phyloP scores from a whole-genome alignment of 306 rosid genomes.

The Clitoria ternatea region DNA sequence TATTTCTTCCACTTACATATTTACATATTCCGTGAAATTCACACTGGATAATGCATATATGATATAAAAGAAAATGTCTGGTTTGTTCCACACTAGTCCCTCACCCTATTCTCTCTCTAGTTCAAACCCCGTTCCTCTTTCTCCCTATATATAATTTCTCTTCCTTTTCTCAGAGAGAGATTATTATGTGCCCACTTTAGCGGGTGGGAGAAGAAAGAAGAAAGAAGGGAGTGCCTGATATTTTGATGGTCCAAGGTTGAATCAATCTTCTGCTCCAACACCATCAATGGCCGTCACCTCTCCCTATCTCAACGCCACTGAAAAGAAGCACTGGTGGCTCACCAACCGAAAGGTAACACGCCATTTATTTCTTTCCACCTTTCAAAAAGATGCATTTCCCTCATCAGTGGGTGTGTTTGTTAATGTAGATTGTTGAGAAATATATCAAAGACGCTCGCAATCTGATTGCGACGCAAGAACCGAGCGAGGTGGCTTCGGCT shows the following conservation, averaged over 20 bases:
- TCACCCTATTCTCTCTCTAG: background rate
- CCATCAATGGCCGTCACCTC: conserved; percentile 52
- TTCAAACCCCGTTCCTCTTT: background rate
- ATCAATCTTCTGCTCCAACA: conserved; percentile 27
- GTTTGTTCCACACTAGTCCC: conserved; percentile 24
- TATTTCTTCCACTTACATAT: background rate
- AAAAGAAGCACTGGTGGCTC: conserved; percentile 97
- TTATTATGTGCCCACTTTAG: conserved; percentile 26
- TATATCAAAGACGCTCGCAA: conserved; percentile 72
- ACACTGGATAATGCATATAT: background rate
- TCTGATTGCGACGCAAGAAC: conserved; percentile 69
- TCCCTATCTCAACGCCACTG: conserved; percentile 38
- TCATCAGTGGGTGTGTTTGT: background rate
- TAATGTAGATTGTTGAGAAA: conserved; percentile 64
- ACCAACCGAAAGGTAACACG: conserved; percentile 67
- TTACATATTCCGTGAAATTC: background rate
- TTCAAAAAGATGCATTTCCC: background rate
- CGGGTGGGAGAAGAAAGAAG: conserved; percentile 9
- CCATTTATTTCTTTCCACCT: too few relatives aligned
- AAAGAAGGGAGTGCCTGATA: background rate
- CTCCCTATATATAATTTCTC: background rate
- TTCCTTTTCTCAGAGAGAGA: background rate
- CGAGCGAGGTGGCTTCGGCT: conserved; percentile 59
- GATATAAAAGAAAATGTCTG: conserved; percentile 4
- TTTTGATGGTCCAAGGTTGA: conserved; percentile 28